Evolutionary conservation across 306 rosid species (phyloP), one percentile per base, ranked within the genome.

Genomic region (Begonia loranthoides): DNA sequence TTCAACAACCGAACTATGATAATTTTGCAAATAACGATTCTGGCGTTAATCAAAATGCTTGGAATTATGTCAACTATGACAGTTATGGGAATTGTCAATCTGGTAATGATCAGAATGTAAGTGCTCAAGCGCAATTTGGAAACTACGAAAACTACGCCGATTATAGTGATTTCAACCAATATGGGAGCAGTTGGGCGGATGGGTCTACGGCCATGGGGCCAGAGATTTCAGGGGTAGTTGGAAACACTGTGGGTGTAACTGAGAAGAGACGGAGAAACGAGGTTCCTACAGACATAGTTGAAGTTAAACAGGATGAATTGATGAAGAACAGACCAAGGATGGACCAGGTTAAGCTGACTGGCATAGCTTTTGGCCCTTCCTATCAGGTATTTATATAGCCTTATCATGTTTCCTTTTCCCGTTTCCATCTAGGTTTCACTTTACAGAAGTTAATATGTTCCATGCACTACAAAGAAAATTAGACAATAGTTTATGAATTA

Each of bases 261-360:
- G 89, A 81, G 55, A 90, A 80, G 84, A 76, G 87, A 45, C 78
- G 94, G 40, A 76, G 92, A 72, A 61, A 73, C 50, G 87, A 90
- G 50, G 52, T 90, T 63, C 97, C 92, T 0, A 36, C 69, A 13
- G 92, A 85, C 54, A 71, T 86, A 59, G 57, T 92, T 28, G 96
- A 92, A 73, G 93, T 92, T 73, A 86, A 78, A 80, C 96, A 86
- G 60, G 96, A 86, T 9, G 99, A 86, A 70, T 72, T 92, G 74
- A 79, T 92, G 19, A 92, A 92, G 80, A 80, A 92, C 33, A 72
- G 96, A 53, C 96, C 96, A 14, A 80, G 96, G 75, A 84, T 86
- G 72, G 94, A 92, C 61, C 94, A 90, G 61, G 77, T 17, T 44
- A 92, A 86, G 79, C 55, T 61, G 14, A 86, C 99, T 0, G 99